These are phyloP conservation scores for Oenanthe sinensis DNA, from an alignment of 129 eudicot genomes.

Conservation along the genomic window DNA sequence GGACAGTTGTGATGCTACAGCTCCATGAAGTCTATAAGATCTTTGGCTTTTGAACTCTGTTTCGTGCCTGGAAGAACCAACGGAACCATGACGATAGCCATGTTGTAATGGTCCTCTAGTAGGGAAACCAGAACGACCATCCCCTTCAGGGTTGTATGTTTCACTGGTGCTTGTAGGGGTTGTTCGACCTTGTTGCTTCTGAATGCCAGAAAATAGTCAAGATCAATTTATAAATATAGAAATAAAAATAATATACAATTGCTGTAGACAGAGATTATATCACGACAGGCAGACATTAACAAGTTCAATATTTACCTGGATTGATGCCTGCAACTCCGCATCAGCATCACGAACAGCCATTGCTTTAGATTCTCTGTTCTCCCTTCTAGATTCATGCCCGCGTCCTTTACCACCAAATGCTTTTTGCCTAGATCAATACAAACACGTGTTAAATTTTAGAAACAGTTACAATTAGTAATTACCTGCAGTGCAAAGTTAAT, in stretches of 20 bases:
- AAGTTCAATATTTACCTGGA: conserved; percentile 34
- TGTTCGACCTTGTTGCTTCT: conserved; percentile 54
- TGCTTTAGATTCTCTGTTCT: conserved; percentile 52
- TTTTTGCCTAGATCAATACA: conserved; percentile 38
- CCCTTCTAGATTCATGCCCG: conserved; percentile 45
- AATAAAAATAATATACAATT: not conserved
- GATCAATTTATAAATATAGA: not conserved
- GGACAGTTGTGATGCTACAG: conserved; percentile 42
- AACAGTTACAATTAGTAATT: not conserved
- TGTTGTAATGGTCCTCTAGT: conserved; percentile 34
- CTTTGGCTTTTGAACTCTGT: conserved; percentile 32
- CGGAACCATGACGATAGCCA: conserved; percentile 21
- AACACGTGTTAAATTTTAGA: not conserved
- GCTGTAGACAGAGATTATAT: not conserved
- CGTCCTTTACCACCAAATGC: conserved; percentile 46
- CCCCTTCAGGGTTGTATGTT: conserved; percentile 48
- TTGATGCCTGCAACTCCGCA: conserved; percentile 65
- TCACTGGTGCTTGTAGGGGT: conserved; percentile 66
- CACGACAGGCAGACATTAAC: not conserved
- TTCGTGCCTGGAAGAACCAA: conserved; percentile 30
- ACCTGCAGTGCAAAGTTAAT: not conserved
- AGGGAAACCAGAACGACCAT: conserved; percentile 52
- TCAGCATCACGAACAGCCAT: conserved; percentile 79
- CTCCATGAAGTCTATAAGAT: conserved; percentile 38
- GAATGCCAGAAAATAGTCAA: conserved; percentile 17